A percentile compares a stretch with the other conserved stretches of the same genome.
Conservation (phyloP, 1,139 yeast genomes). For the Suhomyces panamericanus region DNA sequence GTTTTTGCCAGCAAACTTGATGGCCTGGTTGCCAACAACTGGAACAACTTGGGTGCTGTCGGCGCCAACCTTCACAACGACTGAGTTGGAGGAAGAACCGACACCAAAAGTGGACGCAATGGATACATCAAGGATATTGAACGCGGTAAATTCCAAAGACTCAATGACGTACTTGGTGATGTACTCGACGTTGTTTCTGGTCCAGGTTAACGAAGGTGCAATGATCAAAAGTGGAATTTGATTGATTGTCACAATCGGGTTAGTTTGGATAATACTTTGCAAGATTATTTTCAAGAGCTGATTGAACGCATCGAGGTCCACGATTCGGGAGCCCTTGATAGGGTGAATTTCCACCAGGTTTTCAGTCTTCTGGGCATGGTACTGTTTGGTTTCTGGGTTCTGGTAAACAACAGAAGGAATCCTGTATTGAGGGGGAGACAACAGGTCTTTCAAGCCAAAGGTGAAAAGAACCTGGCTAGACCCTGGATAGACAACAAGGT, state of each 20-base stretch:
- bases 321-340: conserved; percentile 61
- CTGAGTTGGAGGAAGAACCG: conserved; percentile 59
- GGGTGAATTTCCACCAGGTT: conserved; percentile 55
- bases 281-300: conserved; percentile 62
- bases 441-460: conserved; percentile 78
- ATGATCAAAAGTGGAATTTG: conserved; percentile 54
- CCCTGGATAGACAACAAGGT: conserved; percentile 78
- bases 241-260: conserved; percentile 52
- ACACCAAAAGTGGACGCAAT: conserved; percentile 76
- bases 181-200: conserved; percentile 62
- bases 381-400: conserved; percentile 44
- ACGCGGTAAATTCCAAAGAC: conserved; percentile 67
- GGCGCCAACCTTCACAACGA: conserved; percentile 80
- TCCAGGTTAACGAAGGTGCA: conserved; percentile 68
- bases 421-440: conserved; percentile 72
- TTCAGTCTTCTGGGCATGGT: conserved; percentile 34
- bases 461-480: conserved; percentile 71
- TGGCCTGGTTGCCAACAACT: conserved; percentile 65
- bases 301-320: conserved; percentile 67
- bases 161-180: conserved; percentile 79
- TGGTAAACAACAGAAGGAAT: conserved; percentile 76
- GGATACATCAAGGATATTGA: conserved; percentile 67
- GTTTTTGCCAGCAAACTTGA: conserved; percentile 54
- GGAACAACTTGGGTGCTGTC: conserved; percentile 77
- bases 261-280: conserved; percentile 53